Percentiles rank a stretch among this genome's conserved stretches.
Conservation (phyloP, 306 rosid genomes). For the Vigna radiata region DNA sequence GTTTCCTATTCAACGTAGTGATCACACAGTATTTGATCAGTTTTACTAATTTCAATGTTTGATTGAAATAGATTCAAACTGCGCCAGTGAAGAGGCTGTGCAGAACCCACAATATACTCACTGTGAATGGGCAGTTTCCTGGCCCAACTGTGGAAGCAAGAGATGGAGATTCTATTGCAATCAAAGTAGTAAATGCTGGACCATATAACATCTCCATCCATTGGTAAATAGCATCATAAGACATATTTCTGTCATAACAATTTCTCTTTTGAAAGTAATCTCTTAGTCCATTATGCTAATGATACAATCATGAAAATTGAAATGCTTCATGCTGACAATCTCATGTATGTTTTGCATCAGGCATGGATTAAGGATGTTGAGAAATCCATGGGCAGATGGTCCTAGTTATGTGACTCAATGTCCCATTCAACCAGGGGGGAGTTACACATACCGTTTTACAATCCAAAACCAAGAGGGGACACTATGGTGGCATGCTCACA, state of each 20-base stretch:
- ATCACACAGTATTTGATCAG: constrained; percentile 9
- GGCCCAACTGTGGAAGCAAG: constrained; percentile 72
- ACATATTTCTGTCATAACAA: neutral
- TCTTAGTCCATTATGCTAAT: constrained; percentile 11
- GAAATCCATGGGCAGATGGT: constrained; percentile 99
- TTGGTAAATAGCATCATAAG: constrained; percentile 59
- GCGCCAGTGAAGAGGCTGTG: constrained; percentile 85
- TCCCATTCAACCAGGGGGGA: constrained; percentile 86
- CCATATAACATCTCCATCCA: constrained; percentile 76
- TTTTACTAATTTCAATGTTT: constrained; percentile 21
- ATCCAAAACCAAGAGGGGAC: constrained; percentile 89
- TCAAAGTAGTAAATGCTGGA: constrained; percentile 70
- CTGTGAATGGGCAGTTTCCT: constrained; percentile 85
- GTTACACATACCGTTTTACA: constrained; percentile 88
- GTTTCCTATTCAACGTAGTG: constrained; percentile 7
- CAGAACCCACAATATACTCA: constrained; percentile 66
- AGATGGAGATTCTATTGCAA: constrained; percentile 77
- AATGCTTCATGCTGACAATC: constrained; percentile 26
- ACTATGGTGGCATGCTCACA: constrained; percentile 98
- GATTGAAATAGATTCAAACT: constrained; percentile 56
- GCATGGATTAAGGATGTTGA: constrained; percentile 87
- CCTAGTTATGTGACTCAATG: constrained; percentile 89
- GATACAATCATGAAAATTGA: constrained; percentile 22
- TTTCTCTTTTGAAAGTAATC: neutral
- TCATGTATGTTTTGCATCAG: constrained; percentile 49